Evolutionary conservation across 345 rosid species (phyloP).

Genomic region (Acer campestre): DNA sequence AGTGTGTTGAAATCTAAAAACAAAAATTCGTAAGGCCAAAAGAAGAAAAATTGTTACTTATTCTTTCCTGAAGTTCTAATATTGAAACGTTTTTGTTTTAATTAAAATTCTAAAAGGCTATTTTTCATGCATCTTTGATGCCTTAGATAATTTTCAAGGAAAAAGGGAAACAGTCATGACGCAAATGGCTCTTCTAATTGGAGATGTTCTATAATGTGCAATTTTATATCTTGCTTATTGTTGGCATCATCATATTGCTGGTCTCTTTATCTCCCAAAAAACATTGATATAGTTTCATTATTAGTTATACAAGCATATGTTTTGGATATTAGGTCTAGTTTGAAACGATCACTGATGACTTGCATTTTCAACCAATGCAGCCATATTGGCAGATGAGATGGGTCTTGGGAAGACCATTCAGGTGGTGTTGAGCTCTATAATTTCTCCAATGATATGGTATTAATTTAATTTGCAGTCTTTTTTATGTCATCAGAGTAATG

Average conservation of each 20-base stretch:
- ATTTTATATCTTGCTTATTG: not conserved
- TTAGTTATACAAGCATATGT: constrained; percentile 1
- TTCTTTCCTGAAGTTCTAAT: not conserved
- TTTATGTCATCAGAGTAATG: constrained; percentile 19
- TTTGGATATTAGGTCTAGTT: constrained; percentile 5
- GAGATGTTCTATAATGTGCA: not conserved
- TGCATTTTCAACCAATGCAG: constrained; percentile 50
- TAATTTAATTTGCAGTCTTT: not conserved
- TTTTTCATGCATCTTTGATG: not conserved
- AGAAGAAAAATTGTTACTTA: not conserved
- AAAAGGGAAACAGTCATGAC: not conserved
- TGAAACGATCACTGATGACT: constrained; percentile 22
- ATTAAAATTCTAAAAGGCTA: not conserved
- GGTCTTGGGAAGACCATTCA: constrained; percentile 99
- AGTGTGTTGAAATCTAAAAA: not conserved
- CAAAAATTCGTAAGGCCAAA: not conserved
- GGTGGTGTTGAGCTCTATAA: constrained; percentile 45
- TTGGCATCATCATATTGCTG: not conserved
- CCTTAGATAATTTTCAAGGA: not conserved
- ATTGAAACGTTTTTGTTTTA: not conserved
- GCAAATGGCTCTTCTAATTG: not conserved
- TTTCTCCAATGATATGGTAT: constrained; percentile 1
- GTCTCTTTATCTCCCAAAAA: not conserved
- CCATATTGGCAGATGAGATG: constrained; percentile 98
- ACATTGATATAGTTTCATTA: not conserved